Conservation (phyloP, 2,329 filamentous ascomycete genomes). For the Neoscytalidium dimidiatum region DNA sequence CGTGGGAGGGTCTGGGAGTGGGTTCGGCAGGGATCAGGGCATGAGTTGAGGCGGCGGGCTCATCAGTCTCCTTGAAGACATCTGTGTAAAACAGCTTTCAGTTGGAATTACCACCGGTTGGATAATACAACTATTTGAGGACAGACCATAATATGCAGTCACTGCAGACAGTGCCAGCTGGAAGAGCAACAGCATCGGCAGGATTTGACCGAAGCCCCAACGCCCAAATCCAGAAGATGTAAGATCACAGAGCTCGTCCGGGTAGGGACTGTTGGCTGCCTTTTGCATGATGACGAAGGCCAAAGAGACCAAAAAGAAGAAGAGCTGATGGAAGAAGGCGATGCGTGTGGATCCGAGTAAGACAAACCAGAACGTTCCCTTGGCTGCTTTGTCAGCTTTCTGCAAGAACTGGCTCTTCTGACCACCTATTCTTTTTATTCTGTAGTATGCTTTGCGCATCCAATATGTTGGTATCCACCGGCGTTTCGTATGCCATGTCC, state of each 20-base stretch:
- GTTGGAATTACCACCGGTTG: too few species aligned
- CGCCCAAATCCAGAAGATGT: neutral
- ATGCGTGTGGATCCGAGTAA: neutral
- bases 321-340: neutral
- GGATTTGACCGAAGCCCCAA: constrained; percentile 8
- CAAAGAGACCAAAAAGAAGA: neutral
- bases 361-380: neutral
- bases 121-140: too few species aligned
- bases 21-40: too few species aligned
- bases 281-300: neutral
- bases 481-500: neutral
- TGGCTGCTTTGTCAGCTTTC: neutral
- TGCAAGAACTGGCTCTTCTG: neutral
- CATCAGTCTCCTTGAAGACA: too few species aligned
- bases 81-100: too few species aligned
- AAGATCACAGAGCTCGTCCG: neutral
- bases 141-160: constrained; percentile 15
- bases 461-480: neutral
- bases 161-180: neutral
- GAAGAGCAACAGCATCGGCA: neutral
- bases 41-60: too few species aligned
- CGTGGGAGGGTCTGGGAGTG: too few species aligned
- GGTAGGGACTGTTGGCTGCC: neutral
- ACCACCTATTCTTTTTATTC: neutral
- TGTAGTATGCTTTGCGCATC: neutral